Base-by-base conservation (phyloP, 192 early-diverging fungal species). In the Coemansia sp. region DNA sequence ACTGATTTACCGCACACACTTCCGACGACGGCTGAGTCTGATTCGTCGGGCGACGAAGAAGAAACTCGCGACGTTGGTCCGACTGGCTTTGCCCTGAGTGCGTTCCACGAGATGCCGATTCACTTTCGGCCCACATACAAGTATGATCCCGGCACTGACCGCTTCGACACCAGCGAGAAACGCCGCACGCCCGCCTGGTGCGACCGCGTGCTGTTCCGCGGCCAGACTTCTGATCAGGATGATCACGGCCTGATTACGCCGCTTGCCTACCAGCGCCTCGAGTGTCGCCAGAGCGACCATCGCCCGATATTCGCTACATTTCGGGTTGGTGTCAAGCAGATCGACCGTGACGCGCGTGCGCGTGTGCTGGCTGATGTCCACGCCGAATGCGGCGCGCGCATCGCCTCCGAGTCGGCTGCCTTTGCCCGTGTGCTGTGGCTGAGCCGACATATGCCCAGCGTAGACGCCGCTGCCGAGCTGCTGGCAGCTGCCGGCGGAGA, bases 41-140 rank as follows among this genome's bases (percentile, higher is more conserved):
- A 66, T 2, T 67, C 61, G 15, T 73, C 70, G 15, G 74, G 61
- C 58, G 67, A 68, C 40, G 71, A 73, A 6, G 71, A 66, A 25
- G 50, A 52, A n/a, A 3, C 44, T 12, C 42, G 61, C 2, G 56
- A 57, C 26, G 51, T 70, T 3, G 64, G 63, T 28, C 85, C 93
- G 61, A 77, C 89, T 8, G 68, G 83, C 20, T 95, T 94, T 79
- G 89, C 88, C 9, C 72, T 99, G 50, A 74, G 86, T 6, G 70
- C 78, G 5, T 98, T 94, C 61, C 61, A 67, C 49, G 97, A 99
- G 79, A 83, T 85, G 11, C 85, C 84, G 25, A 75, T 96, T 42
- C 63, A 58, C 26, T 99, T 99, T 76, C 87, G 82, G 7, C 97
- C 97, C 0, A 99, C 97, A 2, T 99, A 98, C 87, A 99, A 99